A percentile compares a stretch with the other conserved stretches of the same genome.
phyloP scores from a whole-genome alignment of 1,284 basidiomycete species.

The Dichomitus squalens region DNA sequence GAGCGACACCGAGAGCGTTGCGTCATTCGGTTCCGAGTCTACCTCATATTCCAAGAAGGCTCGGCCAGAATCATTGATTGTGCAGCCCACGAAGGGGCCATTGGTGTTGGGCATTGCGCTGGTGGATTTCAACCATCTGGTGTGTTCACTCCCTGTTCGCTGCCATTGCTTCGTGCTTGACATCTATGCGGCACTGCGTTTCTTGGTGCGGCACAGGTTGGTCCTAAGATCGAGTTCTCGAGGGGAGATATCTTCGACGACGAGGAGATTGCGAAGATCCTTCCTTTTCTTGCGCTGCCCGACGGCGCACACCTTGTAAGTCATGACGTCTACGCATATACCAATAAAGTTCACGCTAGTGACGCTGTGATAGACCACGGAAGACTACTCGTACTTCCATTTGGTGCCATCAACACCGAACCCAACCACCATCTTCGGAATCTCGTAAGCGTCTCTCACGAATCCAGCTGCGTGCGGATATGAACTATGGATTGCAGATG shows the following conservation, averaged over 20 bases:
- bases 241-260: conserved; percentile 75
- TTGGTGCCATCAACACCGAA: conserved; percentile 70
- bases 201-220: conserved; percentile 58
- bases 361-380: conserved; percentile 62
- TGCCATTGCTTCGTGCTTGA: conserved; percentile 18
- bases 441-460: conserved; percentile 66
- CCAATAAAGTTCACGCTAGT: neutral
- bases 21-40: conserved; percentile 56
- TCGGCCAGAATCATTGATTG: conserved; percentile 73
- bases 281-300: conserved; percentile 97
- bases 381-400: conserved; percentile 98
- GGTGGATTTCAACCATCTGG: conserved; percentile 90
- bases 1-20: conserved; percentile 54
- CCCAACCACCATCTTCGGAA: conserved; percentile 88
- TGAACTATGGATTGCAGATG: conserved; percentile 54
- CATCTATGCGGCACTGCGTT: neutral
- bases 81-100: conserved; percentile 58
- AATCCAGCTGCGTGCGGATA: neutral
- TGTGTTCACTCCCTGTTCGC: conserved; percentile 36
- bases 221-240: conserved; percentile 87
- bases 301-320: conserved; percentile 93
- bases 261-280: conserved; percentile 77
- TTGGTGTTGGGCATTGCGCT: conserved; percentile 83
- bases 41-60: conserved; percentile 73
- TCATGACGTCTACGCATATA: conserved; percentile 4